A percentile compares a stretch with the other conserved stretches of the same genome.
Conservation (phyloP, 2,329 filamentous ascomycete genomes). For the Arthrobotrys iridis region DNA sequence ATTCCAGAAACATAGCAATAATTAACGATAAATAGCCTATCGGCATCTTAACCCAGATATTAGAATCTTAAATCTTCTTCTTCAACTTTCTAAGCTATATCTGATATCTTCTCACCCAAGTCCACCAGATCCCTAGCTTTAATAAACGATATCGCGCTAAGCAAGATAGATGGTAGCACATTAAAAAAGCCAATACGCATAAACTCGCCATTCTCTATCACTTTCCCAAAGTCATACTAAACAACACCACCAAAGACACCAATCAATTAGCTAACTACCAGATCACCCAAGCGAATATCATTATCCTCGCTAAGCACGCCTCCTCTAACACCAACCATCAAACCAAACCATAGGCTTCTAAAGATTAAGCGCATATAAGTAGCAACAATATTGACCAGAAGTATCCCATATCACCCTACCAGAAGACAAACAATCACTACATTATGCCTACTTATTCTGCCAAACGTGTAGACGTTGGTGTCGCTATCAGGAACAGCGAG, state of each 20-base stretch:
- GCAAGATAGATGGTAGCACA: background rate
- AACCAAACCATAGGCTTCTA: background rate
- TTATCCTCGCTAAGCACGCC: background rate
- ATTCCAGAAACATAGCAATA: background rate
- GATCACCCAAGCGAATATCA: too few relatives aligned
- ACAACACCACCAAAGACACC: background rate
- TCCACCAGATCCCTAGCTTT: background rate
- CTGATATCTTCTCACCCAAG: background rate
- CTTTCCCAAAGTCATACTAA: too few relatives aligned
- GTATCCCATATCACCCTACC: background rate
- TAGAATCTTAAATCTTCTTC: background rate
- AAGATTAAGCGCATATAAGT: background rate
- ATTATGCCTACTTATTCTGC: background rate
- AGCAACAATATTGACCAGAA: too few relatives aligned
- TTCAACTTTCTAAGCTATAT: background rate
- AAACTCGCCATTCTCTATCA: background rate
- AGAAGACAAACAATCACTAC: background rate
- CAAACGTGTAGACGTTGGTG: background rate
- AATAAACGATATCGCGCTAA: background rate
- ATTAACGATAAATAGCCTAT: background rate
- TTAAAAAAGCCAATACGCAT: background rate
- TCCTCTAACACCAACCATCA: background rate
- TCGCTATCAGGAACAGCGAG: background rate
- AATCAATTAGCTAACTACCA: background rate
- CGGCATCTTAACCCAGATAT: background rate